A percentile compares a stretch with the other conserved stretches of the same genome.
These are phyloP conservation scores for Hymenoscyphus repandus DNA, from an alignment of 2,329 filamentous ascomycete genomes.

Conservation along the genomic window DNA sequence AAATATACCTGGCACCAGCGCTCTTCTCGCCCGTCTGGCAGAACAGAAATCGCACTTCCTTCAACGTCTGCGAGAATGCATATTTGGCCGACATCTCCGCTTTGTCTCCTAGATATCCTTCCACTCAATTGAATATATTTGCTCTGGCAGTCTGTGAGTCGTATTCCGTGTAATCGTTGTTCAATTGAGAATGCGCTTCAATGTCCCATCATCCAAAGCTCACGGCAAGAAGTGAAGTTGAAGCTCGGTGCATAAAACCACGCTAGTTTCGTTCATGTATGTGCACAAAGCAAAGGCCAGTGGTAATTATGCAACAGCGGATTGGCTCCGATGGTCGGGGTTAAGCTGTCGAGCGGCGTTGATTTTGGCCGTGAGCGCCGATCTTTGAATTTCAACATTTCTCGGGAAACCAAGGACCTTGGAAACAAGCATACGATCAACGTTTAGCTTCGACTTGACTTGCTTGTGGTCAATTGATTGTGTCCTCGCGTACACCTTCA, in stretches of 20 bases:
- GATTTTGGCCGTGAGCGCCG: too few species aligned
- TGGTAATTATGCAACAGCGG: background rate
- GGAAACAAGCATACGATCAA: background rate
- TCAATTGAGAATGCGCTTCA: slow-evolving; percentile 7
- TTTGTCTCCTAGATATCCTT: background rate
- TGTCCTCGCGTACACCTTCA: background rate
- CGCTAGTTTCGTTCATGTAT: background rate
- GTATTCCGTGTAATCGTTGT: slow-evolving; percentile 3
- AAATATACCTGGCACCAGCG: slow-evolving; percentile 72
- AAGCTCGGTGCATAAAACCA: slow-evolving; percentile 17
- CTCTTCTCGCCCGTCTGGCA: slow-evolving; percentile 92
- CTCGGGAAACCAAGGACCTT: too few species aligned
- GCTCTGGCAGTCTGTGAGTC: too few species aligned
- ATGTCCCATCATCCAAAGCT: background rate
- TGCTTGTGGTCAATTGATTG: background rate
- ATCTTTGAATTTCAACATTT: too few species aligned
- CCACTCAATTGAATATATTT: too few species aligned
- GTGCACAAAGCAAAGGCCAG: background rate
- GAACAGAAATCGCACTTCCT: slow-evolving; percentile 95
- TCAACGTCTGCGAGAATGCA: slow-evolving; percentile 80
- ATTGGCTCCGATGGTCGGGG: background rate
- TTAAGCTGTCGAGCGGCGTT: too few species aligned
- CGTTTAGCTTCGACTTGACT: background rate
- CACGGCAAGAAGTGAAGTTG: slow-evolving; percentile 5
- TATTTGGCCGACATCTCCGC: slow-evolving; percentile 83